Conservation (phyloP, 768 basidiomycete species). For the Coprinopsis marcescibilis region DNA sequence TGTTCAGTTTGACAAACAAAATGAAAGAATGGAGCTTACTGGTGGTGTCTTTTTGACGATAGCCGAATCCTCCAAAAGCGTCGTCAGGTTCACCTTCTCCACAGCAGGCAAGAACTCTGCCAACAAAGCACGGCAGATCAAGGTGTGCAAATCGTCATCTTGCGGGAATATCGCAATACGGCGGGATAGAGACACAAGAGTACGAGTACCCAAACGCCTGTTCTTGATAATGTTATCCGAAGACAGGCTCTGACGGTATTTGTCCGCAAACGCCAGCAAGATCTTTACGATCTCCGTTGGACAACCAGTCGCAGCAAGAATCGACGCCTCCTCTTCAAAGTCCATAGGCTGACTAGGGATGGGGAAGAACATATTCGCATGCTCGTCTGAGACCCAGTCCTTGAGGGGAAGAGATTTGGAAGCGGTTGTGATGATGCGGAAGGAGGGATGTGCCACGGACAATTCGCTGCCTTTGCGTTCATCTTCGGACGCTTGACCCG, state of each 20-base stretch:
- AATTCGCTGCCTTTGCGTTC: slow-evolving; percentile 42
- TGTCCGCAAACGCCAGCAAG: slow-evolving; percentile 50
- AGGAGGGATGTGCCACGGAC: slow-evolving; percentile 48
- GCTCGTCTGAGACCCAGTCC: slow-evolving; percentile 63
- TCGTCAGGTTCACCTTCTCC: slow-evolving; percentile 49
- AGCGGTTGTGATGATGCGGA: slow-evolving; percentile 56
- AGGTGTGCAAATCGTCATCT: slow-evolving; percentile 38
- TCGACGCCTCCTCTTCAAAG: slow-evolving; percentile 38
- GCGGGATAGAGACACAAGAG: slow-evolving; percentile 49
- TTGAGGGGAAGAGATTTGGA: slow-evolving; percentile 61
- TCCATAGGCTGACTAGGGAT: slow-evolving; percentile 58
- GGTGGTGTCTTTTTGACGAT: slow-evolving; percentile 36
- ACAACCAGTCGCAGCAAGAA: slow-evolving; percentile 51
- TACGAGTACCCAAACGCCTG: slow-evolving; percentile 56
- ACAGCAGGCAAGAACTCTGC: slow-evolving; percentile 57
- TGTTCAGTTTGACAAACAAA: slow-evolving; percentile 4
- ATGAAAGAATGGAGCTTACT: slow-evolving; percentile 25
- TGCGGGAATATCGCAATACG: slow-evolving; percentile 41
- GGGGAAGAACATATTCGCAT: slow-evolving; percentile 67
- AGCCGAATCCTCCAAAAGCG: slow-evolving; percentile 43
- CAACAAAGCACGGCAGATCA: slow-evolving; percentile 46
- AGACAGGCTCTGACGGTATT: slow-evolving; percentile 50
- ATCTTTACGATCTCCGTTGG: slow-evolving; percentile 26
- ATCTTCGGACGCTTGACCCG: slow-evolving; percentile 37
- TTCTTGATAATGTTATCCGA: slow-evolving; percentile 54